Evolutionary conservation across 768 basidiomycete genomes (phyloP).

Genomic region (Russula emetica): DNA sequence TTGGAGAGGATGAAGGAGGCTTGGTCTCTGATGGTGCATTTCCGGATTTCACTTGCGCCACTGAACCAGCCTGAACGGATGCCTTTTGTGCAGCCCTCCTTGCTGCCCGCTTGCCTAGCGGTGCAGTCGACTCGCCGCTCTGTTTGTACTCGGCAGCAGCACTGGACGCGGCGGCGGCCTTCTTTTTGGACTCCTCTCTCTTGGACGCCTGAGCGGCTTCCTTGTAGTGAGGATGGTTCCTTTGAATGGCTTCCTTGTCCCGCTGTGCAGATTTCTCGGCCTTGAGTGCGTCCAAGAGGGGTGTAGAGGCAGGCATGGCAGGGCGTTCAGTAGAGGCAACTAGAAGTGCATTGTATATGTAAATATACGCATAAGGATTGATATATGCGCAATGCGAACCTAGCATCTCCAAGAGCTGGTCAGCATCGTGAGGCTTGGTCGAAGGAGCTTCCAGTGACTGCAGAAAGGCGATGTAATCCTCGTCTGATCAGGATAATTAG

Average conservation of each 20-base stretch:
- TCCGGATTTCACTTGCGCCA: slow-evolving; percentile 13
- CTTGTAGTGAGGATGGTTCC: slow-evolving; percentile 71
- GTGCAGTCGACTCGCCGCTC: slow-evolving; percentile 28
- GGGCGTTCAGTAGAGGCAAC: slow-evolving; percentile 62
- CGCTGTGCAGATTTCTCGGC: slow-evolving; percentile 67
- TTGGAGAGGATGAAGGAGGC: slow-evolving; percentile 8
- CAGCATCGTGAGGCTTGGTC: slow-evolving; percentile 47
- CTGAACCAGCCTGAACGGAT: slow-evolving; percentile 9
- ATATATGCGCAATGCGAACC: slow-evolving; percentile 40
- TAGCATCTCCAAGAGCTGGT: slow-evolving; percentile 55
- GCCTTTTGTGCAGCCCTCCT: slow-evolving; percentile 32
- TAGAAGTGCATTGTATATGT: slow-evolving; percentile 31
- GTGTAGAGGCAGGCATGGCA: slow-evolving; percentile 73
- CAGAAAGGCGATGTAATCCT: slow-evolving; percentile 79
- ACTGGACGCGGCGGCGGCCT: slow-evolving; percentile 26
- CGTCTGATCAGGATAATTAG: slow-evolving; percentile 46
- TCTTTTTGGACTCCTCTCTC: slow-evolving; percentile 42
- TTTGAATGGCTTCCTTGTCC: slow-evolving; percentile 68
- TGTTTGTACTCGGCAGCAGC: slow-evolving; percentile 27
- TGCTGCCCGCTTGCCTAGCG: slow-evolving; percentile 38
- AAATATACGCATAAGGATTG: not conserved
- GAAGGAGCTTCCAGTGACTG: slow-evolving; percentile 58
- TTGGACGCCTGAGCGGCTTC: slow-evolving; percentile 39
- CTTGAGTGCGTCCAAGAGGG: slow-evolving; percentile 89
- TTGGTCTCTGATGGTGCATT: not conserved